Evolutionary conservation across 2,329 filamentous ascomycete genomes (phyloP).

Genomic region (Penicillium sp.): DNA sequence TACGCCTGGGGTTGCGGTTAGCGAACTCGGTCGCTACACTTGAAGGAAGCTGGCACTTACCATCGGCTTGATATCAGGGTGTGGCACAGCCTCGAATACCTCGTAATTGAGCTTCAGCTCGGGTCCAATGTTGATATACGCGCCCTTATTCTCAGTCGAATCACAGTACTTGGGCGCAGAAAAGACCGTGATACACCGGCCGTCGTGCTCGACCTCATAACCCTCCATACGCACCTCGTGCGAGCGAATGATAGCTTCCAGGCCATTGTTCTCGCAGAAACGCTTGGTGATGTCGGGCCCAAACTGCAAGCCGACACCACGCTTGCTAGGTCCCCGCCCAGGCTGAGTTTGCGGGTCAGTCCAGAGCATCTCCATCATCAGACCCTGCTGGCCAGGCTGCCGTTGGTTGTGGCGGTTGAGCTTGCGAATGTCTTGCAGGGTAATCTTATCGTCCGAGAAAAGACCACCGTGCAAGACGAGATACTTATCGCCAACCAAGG

Average conservation of each 20-base stretch:
- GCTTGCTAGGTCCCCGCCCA: conserved; percentile 90
- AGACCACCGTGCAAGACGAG: conserved; percentile 91
- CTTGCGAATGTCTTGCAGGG: conserved; percentile 89
- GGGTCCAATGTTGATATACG: conserved; percentile 93
- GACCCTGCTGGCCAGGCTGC: conserved; percentile 84
- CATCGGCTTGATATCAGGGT: conserved; percentile 94
- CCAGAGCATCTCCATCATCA: conserved; percentile 99
- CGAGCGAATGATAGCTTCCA: conserved; percentile 92
- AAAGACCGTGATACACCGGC: conserved; percentile 95
- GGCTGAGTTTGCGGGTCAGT: conserved; percentile 86
- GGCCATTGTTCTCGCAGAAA: conserved; percentile 93
- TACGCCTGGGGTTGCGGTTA: conserved; percentile 60
- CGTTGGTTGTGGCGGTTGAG: conserved; percentile 85
- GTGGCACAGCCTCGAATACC: conserved; percentile 93
- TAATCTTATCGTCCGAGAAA: conserved; percentile 90
- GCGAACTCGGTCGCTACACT: conserved; percentile 5
- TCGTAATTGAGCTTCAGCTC: conserved; percentile 90
- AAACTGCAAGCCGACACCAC: conserved; percentile 94
- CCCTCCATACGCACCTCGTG: conserved; percentile 99
- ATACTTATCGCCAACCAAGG: conserved; percentile 84
- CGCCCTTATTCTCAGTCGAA: conserved; percentile 95
- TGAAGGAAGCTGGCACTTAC: conserved; percentile 37
- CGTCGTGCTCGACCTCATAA: conserved; percentile 97
- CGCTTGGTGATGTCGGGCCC: conserved; percentile 93
- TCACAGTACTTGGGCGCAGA: conserved; percentile 97